phyloP scores from a whole-genome alignment of 106 monocot species.

The Dendrobium officinale region DNA sequence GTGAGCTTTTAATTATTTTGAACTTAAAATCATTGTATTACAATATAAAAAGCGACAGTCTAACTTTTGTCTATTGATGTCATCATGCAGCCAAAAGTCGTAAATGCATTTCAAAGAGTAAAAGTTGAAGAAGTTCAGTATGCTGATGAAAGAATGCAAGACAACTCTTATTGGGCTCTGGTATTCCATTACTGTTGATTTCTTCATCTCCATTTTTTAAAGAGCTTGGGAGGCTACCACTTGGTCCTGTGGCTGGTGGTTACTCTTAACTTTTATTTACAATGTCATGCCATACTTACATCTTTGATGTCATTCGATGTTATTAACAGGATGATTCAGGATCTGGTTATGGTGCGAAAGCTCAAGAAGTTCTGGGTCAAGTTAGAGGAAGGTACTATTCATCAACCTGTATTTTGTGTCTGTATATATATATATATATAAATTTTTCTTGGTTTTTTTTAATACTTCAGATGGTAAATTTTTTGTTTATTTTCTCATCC shows the following conservation, averaged over 20 bases:
- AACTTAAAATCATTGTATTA: neutral
- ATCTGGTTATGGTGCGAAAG: constrained; percentile 91
- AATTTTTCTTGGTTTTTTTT: neutral
- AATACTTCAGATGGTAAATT: too few relatives aligned
- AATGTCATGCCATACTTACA: neutral
- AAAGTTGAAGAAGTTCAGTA: constrained; percentile 67
- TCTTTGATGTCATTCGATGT: neutral
- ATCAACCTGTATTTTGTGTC: neutral
- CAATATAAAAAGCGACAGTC: neutral
- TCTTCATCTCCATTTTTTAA: neutral
- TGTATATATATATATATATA: neutral
- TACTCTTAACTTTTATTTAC: neutral
- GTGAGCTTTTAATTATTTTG: neutral
- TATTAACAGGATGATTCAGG: constrained; percentile 68
- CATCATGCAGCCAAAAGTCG: constrained; percentile 46
- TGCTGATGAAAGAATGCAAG: constrained; percentile 73
- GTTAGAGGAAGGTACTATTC: constrained; percentile 75
- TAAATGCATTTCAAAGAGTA: constrained; percentile 71
- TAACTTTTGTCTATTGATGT: neutral
- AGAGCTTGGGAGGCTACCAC: neutral
- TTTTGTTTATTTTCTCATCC: too few relatives aligned
- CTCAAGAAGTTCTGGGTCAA: constrained; percentile 96
- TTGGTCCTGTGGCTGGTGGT: neutral
- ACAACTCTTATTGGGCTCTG: constrained; percentile 97
- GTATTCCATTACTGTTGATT: constrained; percentile 19